Base-by-base conservation (phyloP, 306 rosid species). In the Sindora glabra region DNA sequence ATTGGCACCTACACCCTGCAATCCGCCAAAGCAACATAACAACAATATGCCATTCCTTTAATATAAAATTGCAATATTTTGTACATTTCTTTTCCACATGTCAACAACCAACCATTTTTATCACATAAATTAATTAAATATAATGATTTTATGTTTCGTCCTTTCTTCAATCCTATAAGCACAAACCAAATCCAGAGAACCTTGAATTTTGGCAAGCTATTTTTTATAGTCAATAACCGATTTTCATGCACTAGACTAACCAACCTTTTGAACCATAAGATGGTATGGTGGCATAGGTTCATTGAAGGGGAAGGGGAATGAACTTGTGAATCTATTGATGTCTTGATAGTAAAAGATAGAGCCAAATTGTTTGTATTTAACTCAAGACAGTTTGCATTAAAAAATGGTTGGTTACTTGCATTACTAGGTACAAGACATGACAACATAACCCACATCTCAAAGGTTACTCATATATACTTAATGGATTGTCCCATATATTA, bases 381-480 rank as follows among this genome's bases (percentile, higher is more conserved):
- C n/a, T n/a, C n/a, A n/a, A 15, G 23, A 58, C 8, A 3, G 3
- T 67, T 25, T 38, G 49, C 29, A 65, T 56, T 21, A 37, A 73
- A 56, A 23, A 27, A 41, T 19, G 53, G 47, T 10, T 10, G 33
- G 47, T 33, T 54, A 59, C 8, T 19, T 32, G 55, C 37, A 32
- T 34, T 40, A 48, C 55, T n/a, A 49, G 68, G 62, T 63, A 16
- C 45, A 69, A 63, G 81, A 71, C 64, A 47, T 65, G 89, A 79
- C 80, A 69, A 36, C 75, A 73, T 48, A 71, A 45, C 82, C 62
- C 70, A 46, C 71, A n/a, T n/a, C n/a, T n/a, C n/a, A n/a, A n/a
- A n/a, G n/a, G n/a, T n/a, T n/a, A n/a, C n/a, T n/a, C n/a, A n/a
- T n/a, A n/a, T n/a, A n/a, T n/a, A n/a, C n/a, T n/a, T n/a, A n/a